These are phyloP conservation scores for Pisolithus albus DNA, from an alignment of 768 basidiomycete species.

Conservation along the genomic window DNA sequence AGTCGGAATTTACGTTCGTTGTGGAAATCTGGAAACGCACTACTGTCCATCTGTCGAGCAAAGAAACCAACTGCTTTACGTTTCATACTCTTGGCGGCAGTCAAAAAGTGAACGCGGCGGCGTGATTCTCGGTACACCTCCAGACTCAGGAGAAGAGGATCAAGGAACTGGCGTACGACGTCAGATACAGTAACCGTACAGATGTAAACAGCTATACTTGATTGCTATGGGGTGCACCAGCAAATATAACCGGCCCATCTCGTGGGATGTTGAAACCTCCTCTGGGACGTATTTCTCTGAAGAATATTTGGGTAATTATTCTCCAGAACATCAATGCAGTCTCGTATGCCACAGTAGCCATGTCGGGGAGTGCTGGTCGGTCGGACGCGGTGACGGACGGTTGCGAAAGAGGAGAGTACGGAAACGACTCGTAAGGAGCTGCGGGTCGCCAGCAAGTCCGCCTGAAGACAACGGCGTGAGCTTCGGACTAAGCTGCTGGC, in stretches of 20 bases:
- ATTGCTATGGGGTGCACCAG: conserved; percentile 88
- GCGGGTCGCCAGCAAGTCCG: not conserved
- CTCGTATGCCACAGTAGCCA: conserved; percentile 48
- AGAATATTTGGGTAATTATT: conserved; percentile 86
- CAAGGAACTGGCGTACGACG: conserved; percentile 64
- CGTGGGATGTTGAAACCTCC: conserved; percentile 92
- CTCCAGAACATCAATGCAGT: conserved; percentile 80
- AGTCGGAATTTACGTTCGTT: conserved; percentile 6
- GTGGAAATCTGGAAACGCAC: conserved; percentile 37
- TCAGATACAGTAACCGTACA: conserved; percentile 4
- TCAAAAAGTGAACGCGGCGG: conserved; percentile 77
- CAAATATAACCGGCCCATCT: conserved; percentile 88
- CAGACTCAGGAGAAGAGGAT: conserved; percentile 76
- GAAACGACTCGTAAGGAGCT: not conserved
- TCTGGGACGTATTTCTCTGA: conserved; percentile 89
- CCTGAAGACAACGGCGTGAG: not conserved
- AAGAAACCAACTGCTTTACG: conserved; percentile 75
- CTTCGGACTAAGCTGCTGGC: too few species aligned
- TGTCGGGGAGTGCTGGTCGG: conserved; percentile 7
- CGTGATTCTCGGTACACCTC: conserved; percentile 82
- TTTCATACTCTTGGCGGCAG: conserved; percentile 85
- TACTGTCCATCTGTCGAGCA: conserved; percentile 78
- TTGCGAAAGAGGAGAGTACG: conserved; percentile 8
- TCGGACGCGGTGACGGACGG: conserved; percentile 4
- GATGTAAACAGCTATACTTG: conserved; percentile 42